Evolutionary conservation across 208 protist genomes (phyloP), one percentile per base, ranked within the genome.

Genomic region (Angomonas ambiguus): DNA sequence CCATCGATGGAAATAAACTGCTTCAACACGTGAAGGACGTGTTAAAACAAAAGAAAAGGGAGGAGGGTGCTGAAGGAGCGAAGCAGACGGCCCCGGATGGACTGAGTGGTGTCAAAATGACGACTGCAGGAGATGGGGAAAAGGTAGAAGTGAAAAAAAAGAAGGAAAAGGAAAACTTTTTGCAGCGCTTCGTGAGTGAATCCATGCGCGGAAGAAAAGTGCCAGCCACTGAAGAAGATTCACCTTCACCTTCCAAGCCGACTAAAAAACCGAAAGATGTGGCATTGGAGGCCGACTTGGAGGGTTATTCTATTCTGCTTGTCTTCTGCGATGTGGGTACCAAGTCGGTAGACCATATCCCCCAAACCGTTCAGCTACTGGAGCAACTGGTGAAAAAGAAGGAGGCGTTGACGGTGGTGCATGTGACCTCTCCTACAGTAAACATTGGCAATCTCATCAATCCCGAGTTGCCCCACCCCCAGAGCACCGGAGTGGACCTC

Each of bases 341-440:
- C 11, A 45, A 45, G 16, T 45, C 38, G 38, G 38, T 45, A 16
- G 16, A 16, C 38, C 8, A 45, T 16, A 45, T n/a, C 11, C 8
- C 38, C 11, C 11, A 45, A 45, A 16, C 16, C 8, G 11, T 45
- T 8, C 38, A 45, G 38, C 16, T 45, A n/a, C 38, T 56, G 10
- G 16, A 11, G 8, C 6, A 11, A 8, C 5, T 56, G n/a, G 8
- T 28, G 11, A 56, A 27, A 11, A 56, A 56, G 16, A n/a, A n/a
- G 5, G 5, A 20, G 2, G 34, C 20, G 27, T 59, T 59, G 5
- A 30, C 28, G 53, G 24, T 59, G 13, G 53, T n/a, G n/a, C n/a
- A 59, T 13, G 2, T 59, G 27, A 59, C 53, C 2, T 30, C 53
- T 20, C 53, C 53, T 16, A 59, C 53, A 13, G 53, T 59, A 30